Evolutionary conservation across 768 basidiomycete species (phyloP), one percentile per base, ranked within the genome.

Genomic region (Auricularia sp.): DNA sequence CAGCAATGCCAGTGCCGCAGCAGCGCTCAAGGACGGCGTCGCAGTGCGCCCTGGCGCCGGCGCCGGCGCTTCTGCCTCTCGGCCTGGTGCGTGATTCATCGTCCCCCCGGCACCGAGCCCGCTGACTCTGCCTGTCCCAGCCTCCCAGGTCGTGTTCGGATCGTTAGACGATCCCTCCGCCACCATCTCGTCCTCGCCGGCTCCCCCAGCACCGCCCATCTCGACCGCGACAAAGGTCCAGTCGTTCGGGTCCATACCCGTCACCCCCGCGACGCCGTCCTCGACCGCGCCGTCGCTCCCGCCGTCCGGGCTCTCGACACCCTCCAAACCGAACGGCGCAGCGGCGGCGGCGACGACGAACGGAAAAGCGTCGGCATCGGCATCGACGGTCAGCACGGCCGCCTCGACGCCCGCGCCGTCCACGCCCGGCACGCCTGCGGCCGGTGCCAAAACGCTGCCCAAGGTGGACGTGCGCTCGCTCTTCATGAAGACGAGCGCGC

Each of bases 151-250:
- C 69, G 89, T 88, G 62, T 94, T 95, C 79, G 94, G 94, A 70
- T 92, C 92, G 59, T 90, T 94, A 81, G 88, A 92, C 77, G 89
- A 92, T 75, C 83, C 81, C 11, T 74, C 78, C 69, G 86, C 90
- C 63, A 82, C 87, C 67, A 86, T 93, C 70, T 90, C 92, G 42
- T 89, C 91, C 58, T 92, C 91, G 8, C 91, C 92, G 42, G 89
- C 90, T 64, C 78, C 84, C 62, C 14, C 21, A 29, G 81, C 84
- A 42, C 81, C 86, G 51, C 78, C 78, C 68, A 84, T 79, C 65
- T 81, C 76, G 68, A 88, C 86, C 79, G 79, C 85, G 68, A 87
- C 87, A 71, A 82, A 77, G 70, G 87, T 93, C 70, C 92, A 87
- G 76, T 84, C 89, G 54, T 94, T 94, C 76, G 92, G 92, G 71